Percentiles rank a stretch among this genome's conserved stretches.
phyloP scores from a whole-genome alignment of 768 basidiomycete genomes.

The Pleurotus djamor region DNA sequence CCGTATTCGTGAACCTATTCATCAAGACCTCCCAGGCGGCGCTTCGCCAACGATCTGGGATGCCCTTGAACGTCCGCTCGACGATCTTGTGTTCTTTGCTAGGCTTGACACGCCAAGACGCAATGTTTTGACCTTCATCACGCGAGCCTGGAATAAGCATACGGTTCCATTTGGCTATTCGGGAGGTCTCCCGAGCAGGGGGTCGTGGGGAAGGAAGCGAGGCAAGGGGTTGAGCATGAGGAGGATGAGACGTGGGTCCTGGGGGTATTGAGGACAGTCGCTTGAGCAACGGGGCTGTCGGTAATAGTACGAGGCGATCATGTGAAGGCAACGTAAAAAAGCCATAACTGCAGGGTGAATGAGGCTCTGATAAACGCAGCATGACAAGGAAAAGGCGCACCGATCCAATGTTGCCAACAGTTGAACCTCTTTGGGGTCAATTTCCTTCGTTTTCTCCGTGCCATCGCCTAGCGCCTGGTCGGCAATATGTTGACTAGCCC shows the following conservation, averaged over 20 bases:
- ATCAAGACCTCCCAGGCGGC: slow-evolving; percentile 91
- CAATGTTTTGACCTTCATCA: slow-evolving; percentile 76
- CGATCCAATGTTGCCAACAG: slow-evolving; percentile 82
- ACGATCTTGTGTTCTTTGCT: slow-evolving; percentile 70
- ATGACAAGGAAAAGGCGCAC: slow-evolving; percentile 43
- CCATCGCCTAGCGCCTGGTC: slow-evolving; percentile 54
- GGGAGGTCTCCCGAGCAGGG: slow-evolving; percentile 61
- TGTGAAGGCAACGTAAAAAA: slow-evolving; percentile 83
- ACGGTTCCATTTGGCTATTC: slow-evolving; percentile 92
- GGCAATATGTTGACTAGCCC: slow-evolving; percentile 58
- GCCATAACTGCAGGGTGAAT: slow-evolving; percentile 65
- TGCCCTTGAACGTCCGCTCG: slow-evolving; percentile 86
- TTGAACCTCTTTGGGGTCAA: slow-evolving; percentile 71
- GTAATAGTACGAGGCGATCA: slow-evolving; percentile 78
- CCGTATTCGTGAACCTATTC: slow-evolving; percentile 45
- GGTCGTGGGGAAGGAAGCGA: slow-evolving; percentile 46
- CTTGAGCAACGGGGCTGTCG: slow-evolving; percentile 59
- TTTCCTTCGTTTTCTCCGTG: slow-evolving; percentile 60
- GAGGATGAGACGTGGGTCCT: slow-evolving; percentile 42
- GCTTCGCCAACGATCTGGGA: slow-evolving; percentile 93
- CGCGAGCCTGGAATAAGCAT: slow-evolving; percentile 76
- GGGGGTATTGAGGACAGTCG: slow-evolving; percentile 45
- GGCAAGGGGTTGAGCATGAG: slow-evolving; percentile 42
- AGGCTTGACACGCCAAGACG: slow-evolving; percentile 66
- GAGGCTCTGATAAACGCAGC: slow-evolving; percentile 4